Conservation (phyloP, 1,139 yeast species). For the Saccharomyces uvarum region DNA sequence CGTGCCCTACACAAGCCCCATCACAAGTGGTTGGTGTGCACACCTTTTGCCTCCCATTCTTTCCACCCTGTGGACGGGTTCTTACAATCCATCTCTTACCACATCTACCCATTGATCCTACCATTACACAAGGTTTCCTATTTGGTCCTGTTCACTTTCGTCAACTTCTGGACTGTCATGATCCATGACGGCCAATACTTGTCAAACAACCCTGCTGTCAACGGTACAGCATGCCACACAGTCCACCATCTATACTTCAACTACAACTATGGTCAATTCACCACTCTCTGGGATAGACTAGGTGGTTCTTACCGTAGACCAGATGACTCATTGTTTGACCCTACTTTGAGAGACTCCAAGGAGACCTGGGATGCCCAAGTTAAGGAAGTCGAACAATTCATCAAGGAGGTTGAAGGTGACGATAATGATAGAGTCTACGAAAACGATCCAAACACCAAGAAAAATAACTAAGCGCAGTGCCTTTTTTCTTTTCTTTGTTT, state of each 20-base stretch:
- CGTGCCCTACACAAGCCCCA: slow-evolving; percentile 92
- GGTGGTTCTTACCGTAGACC: slow-evolving; percentile 93
- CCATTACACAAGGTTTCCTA: slow-evolving; percentile 87
- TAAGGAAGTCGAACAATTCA: slow-evolving; percentile 69
- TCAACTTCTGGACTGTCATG: slow-evolving; percentile 97
- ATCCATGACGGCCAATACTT: slow-evolving; percentile 95
- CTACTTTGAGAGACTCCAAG: slow-evolving; percentile 48
- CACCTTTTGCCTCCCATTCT: slow-evolving; percentile 97
- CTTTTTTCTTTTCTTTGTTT: slow-evolving; percentile 1
- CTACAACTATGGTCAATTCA: slow-evolving; percentile 96
- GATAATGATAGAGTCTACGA: slow-evolving; percentile 48
- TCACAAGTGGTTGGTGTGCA: slow-evolving; percentile 97
- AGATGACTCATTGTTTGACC: slow-evolving; percentile 75
- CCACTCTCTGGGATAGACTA: slow-evolving; percentile 94
- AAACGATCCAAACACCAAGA: slow-evolving; percentile 8
- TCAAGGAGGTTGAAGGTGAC: slow-evolving; percentile 69
- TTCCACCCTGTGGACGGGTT: slow-evolving; percentile 98
- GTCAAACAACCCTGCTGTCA: slow-evolving; percentile 86
- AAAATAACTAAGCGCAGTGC: slow-evolving; percentile 7
- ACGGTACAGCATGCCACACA: slow-evolving; percentile 98
- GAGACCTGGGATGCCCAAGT: slow-evolving; percentile 69
- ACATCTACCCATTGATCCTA: slow-evolving; percentile 79
- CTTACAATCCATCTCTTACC: slow-evolving; percentile 87
- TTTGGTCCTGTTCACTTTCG: slow-evolving; percentile 73
- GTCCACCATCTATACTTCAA: slow-evolving; percentile 93